Conservation (phyloP, 768 basidiomycete species). For the Fistulinella prunicolor region DNA sequence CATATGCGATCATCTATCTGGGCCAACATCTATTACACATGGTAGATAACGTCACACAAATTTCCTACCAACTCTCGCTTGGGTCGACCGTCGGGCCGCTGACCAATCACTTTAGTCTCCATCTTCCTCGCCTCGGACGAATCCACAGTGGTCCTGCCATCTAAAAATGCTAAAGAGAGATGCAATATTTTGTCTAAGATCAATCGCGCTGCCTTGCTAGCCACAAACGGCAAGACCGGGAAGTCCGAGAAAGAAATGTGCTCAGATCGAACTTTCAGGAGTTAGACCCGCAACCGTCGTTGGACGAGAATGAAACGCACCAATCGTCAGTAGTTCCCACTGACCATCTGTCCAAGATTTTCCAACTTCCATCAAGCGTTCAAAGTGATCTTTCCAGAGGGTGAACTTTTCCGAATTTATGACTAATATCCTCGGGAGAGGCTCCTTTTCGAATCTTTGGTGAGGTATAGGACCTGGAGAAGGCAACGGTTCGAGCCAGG, state of each 20-base stretch:
- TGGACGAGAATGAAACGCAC: constrained; percentile 30
- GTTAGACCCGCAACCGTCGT: background rate
- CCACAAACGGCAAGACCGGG: constrained; percentile 18
- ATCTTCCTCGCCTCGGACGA: constrained; percentile 23
- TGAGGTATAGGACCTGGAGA: constrained; percentile 46
- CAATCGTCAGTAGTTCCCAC: constrained; percentile 45
- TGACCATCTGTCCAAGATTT: constrained; percentile 51
- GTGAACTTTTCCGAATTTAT: constrained; percentile 80
- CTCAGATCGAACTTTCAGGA: constrained; percentile 19
- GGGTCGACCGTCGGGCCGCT: constrained; percentile 22
- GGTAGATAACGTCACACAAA: constrained; percentile 20
- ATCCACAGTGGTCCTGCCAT: too few relatives aligned
- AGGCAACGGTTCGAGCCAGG: constrained; percentile 79
- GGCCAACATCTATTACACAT: constrained; percentile 15
- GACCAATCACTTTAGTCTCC: constrained; percentile 20
- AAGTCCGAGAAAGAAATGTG: constrained; percentile 32
- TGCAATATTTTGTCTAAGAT: constrained; percentile 22
- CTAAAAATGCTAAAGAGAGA: constrained; percentile 24
- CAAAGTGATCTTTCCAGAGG: constrained; percentile 74
- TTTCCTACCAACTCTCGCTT: constrained; percentile 23
- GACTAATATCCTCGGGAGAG: constrained; percentile 48
- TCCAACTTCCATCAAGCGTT: constrained; percentile 51
- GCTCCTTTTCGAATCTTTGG: constrained; percentile 4
- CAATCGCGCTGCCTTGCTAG: constrained; percentile 16
- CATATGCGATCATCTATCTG: constrained; percentile 27